Conservation (phyloP, 768 basidiomycete genomes). For the Russula sp. region DNA sequence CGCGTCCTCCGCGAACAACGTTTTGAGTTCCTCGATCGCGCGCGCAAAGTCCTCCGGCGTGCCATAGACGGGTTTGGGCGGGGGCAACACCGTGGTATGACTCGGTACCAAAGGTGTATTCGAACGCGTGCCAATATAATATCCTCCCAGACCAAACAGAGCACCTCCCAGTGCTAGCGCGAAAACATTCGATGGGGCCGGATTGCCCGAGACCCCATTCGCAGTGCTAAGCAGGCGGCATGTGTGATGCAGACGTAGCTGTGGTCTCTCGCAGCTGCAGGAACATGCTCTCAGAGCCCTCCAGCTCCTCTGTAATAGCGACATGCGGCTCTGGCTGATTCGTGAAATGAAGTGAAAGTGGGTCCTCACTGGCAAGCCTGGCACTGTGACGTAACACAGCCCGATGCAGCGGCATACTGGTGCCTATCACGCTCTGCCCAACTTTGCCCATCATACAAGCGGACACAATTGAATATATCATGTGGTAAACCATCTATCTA, state of each 20-base stretch:
- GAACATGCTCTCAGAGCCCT: neutral
- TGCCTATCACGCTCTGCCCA: no score
- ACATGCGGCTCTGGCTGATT: slow-evolving; percentile 1
- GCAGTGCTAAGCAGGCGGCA: neutral
- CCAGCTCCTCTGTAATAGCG: neutral
- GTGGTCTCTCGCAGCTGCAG: neutral
- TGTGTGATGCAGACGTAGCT: no score
- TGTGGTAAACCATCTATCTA: neutral
- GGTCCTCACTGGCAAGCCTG: neutral
- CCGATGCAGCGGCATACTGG: no score
- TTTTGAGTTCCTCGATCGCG: slow-evolving; percentile 28
- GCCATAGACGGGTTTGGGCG: slow-evolving; percentile 24
- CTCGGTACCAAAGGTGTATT: neutral
- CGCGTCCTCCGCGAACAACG: slow-evolving; percentile 3
- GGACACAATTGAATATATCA: no score
- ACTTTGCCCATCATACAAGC: no score
- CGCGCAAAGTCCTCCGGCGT: slow-evolving; percentile 27
- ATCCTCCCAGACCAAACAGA: slow-evolving; percentile 13
- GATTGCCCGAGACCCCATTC: neutral
- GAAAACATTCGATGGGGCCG: neutral
- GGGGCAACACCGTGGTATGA: neutral
- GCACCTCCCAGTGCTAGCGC: slow-evolving; percentile 5
- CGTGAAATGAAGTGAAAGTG: neutral
- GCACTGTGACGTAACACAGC: no score
- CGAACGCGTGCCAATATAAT: slow-evolving; percentile 12